Evolutionary conservation across 2,329 filamentous ascomycete genomes (phyloP), one percentile per base, ranked within the genome.

Genomic region (Colletotrichum chrysophilum): DNA sequence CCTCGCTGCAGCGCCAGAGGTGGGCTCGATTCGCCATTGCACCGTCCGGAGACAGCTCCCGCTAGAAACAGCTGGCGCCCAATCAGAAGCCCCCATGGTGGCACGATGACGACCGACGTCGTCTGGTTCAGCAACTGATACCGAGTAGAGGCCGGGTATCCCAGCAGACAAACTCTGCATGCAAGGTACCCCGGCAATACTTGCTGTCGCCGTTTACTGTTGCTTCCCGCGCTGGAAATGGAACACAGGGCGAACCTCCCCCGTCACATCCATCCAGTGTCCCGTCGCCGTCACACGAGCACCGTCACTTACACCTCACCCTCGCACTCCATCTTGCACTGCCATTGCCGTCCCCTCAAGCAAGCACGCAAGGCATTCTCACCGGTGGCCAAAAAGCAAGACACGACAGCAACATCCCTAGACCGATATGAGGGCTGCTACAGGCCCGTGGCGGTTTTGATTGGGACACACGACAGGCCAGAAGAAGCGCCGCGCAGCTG

Each of bases 161-260:
- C 21, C 73, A 64, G 60, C 64, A 52, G 18, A 32, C 74, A 61
- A 58, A 68, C 70, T 75, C 43, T 75, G 64, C 65, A 75, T 69
- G 64, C 74, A 76, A 74, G 58, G 70, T 38, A 75, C 58, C 73
- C 70, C 70, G 74, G 74, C 58, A 58, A 73, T 69, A 68, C 74
- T 21, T 74, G 62, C 43, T 48, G 43, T 48, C 43, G n/a, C 21
- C 43, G 48, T 60, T 24, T 26, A 38, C n/a, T 24, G 21, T 71
- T 66, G 55, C 30, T 52, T 32, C 58, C 16, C 55, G 55, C 52
- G 21, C 24, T 56, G 52, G 52, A 26, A n/a, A 24, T 16, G 21
- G 43, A 24, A 28, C 52, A 24, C 52, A 56, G 24, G 56, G 56
- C 28, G 56, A 48, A 48, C 43, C 43, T 48, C 52, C 43, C 43